These are phyloP conservation scores for Spatholobus suberectus DNA, from an alignment of 306 rosid species.

Conservation along the genomic window DNA sequence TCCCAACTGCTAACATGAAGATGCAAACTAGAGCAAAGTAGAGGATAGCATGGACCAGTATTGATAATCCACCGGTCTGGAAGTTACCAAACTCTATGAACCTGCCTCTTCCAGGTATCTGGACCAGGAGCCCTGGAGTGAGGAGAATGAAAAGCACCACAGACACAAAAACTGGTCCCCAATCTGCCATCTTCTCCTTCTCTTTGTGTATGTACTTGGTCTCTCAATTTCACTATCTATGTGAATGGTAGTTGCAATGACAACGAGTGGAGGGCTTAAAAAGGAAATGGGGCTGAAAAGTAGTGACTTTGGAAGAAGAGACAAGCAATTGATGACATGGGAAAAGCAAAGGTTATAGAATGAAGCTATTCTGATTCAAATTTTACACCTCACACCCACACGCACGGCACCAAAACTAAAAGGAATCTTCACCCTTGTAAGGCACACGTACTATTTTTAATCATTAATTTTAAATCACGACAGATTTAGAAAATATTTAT, in stretches of 20 bases:
- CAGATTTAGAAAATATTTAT: too few species aligned
- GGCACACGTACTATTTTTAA: background rate
- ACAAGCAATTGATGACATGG: conserved; percentile 62
- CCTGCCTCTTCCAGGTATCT: conserved; percentile 70
- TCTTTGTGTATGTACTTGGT: background rate
- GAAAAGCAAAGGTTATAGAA: conserved; percentile 45
- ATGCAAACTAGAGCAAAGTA: conserved; percentile 86
- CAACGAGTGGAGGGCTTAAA: conserved; percentile 35
- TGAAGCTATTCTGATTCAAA: conserved; percentile 57
- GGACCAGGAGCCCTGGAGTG: conserved; percentile 82
- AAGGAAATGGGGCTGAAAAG: conserved; percentile 36
- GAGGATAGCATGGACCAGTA: conserved; percentile 72
- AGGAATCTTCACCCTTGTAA: conserved; percentile 31
- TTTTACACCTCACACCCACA: conserved; percentile 36
- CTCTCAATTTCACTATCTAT: background rate
- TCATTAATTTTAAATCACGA: too few species aligned
- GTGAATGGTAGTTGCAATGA: background rate
- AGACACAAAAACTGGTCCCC: conserved; percentile 96
- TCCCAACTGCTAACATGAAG: conserved; percentile 76
- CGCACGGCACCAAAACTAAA: conserved; percentile 31
- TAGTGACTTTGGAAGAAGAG: conserved; percentile 52
- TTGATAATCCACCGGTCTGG: conserved; percentile 80
- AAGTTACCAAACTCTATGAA: conserved; percentile 76
- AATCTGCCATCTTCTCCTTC: conserved; percentile 69
- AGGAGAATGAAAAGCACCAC: conserved; percentile 82